Base-by-base conservation (phyloP, 176 grass and related monocot genomes). In the Avena insularis region DNA sequence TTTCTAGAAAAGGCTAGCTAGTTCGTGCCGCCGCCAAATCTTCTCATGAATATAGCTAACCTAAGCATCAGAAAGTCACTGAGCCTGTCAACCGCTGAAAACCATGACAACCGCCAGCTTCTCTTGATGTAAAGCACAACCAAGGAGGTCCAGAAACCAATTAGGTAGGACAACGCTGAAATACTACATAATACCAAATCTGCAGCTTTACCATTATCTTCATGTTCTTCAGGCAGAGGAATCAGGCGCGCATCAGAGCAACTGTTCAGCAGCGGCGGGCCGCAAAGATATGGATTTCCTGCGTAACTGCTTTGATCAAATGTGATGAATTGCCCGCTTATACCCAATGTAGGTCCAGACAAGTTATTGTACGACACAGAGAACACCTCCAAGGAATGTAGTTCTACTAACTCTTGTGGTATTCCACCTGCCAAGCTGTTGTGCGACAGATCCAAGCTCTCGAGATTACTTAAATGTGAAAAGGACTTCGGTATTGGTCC, bases 311-410 rank as follows among this genome's bases (percentile, higher is more conserved):
- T 83, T 47, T 57, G 17, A 16, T 25, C 71, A 74, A 90, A 90
- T 78, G 84, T 87, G 85, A 47, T 45, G 75, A 78, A 90, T 58
- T 90, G 89, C 0, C 59, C 89, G 12, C 19, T 75, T n/a, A 38
- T 89, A 17, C 77, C 67, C 12, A 69, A 25, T 31, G 60, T 83
- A 19, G 84, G 46, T 29, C 88, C 88, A 33, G 84, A 83, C 15
- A 84, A 35, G 75, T 89, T 89, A 49, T 89, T 89, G 45, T 84
- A 79, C 38, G 87, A 81, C 12, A 84, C 86, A 1, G 86, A 83
- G 29, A 83, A 88, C 9, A 64, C 73, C 55, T 15, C 77, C 0
- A 90, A 54, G 17, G n/a, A 87, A 1, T 54, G 12, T 19, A 87
- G 47, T 46, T 45, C 76, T 13, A 3, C 6, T 66, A 87, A 36